phyloP scores from a whole-genome alignment of 306 rosid genomes.

The Corylus heterophylla region DNA sequence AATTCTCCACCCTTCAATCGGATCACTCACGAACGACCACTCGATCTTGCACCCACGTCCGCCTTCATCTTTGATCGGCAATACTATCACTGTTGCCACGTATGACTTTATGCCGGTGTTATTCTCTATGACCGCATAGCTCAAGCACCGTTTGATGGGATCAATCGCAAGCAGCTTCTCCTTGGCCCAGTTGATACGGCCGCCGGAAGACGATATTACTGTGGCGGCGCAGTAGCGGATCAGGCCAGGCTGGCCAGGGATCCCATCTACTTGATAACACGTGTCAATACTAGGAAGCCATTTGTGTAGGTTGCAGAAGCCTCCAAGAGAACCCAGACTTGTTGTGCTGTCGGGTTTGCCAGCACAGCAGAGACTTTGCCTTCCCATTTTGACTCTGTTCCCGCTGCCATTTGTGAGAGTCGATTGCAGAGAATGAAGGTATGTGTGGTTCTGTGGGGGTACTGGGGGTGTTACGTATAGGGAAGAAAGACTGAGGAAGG shows the following conservation, averaged over 20 bases:
- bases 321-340: slow-evolving; percentile 43
- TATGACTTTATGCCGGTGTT: slow-evolving; percentile 57
- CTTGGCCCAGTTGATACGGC: slow-evolving; percentile 38
- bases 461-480: background rate
- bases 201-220: background rate
- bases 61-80: slow-evolving; percentile 16
- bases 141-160: slow-evolving; percentile 41
- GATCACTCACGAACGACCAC: slow-evolving; percentile 61
- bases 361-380: slow-evolving; percentile 21
- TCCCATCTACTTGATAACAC: slow-evolving; percentile 43
- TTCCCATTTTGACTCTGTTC: slow-evolving; percentile 35
- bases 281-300: slow-evolving; percentile 37
- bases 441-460: background rate
- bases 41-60: slow-evolving; percentile 47
- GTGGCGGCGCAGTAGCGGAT: slow-evolving; percentile 47
- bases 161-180: slow-evolving; percentile 55
- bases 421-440: background rate
- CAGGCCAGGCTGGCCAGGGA: slow-evolving; percentile 46
- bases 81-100: slow-evolving; percentile 34
- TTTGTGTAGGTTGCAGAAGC: slow-evolving; percentile 57
- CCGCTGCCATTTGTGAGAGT: background rate
- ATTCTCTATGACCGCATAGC: slow-evolving; percentile 43
- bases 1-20: slow-evolving; percentile 43
- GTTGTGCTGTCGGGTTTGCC: background rate
- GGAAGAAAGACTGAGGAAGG: too few relatives aligned